Conservation (phyloP, 345 rosid genomes). For the Litchi chinensis region DNA sequence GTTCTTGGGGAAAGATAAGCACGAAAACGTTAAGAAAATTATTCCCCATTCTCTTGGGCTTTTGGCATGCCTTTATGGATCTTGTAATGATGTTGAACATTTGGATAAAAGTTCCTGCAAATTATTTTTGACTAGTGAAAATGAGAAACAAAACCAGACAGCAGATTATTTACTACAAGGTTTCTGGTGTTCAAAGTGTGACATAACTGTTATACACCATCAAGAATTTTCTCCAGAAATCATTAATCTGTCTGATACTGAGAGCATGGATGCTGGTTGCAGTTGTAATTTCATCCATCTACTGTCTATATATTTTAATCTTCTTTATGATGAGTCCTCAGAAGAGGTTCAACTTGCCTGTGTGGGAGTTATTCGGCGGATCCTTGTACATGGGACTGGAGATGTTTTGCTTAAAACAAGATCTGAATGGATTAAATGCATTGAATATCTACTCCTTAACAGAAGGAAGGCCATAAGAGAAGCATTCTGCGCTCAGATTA, state of each 20-base stretch:
- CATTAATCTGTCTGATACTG: conserved; percentile 36
- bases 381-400: conserved; percentile 61
- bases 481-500: conserved; percentile 78
- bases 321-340: conserved; percentile 70
- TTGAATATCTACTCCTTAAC: conserved; percentile 65
- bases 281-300: conserved; percentile 47
- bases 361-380: conserved; percentile 60
- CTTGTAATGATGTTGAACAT: conserved; percentile 34
- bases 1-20: conserved; percentile 55
- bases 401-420: conserved; percentile 53
- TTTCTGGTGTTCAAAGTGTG: conserved; percentile 87
- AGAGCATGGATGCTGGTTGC: conserved; percentile 34
- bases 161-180: conserved; percentile 59
- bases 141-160: conserved; percentile 39
- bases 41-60: conserved; percentile 76
- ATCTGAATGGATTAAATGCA: conserved; percentile 69
- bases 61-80: conserved; percentile 77
- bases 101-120: conserved; percentile 53
- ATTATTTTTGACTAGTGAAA: conserved; percentile 46
- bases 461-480: conserved; percentile 74
- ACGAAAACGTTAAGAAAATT: conserved; percentile 58
- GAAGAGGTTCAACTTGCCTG: conserved; percentile 91
- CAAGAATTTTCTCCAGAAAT: conserved; percentile 36
- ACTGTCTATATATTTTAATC: conserved; percentile 57
- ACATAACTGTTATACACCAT: conserved; percentile 37